A percentile compares a stretch with the other conserved stretches of the same genome.
phyloP scores from a whole-genome alignment of 305 asterid genomes.

The Fraxinus latifolia region DNA sequence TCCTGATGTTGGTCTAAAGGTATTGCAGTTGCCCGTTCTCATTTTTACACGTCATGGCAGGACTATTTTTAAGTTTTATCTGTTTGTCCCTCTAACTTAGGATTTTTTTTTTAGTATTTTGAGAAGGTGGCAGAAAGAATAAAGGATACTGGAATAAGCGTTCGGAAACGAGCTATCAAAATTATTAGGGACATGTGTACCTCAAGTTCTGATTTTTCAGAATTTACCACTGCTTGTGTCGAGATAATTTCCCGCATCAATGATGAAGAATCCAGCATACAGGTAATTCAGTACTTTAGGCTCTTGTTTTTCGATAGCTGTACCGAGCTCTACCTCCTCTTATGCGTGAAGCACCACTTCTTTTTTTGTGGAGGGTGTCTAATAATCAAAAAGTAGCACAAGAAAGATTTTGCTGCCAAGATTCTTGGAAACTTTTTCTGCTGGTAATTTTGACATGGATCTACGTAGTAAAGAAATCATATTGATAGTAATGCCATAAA shows the following conservation, averaged over 20 bases:
- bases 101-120: conserved; percentile 63
- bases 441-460: background rate
- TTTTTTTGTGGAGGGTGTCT: conserved; percentile 2
- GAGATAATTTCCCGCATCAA: conserved; percentile 88
- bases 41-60: conserved; percentile 17
- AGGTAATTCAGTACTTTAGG: conserved; percentile 48
- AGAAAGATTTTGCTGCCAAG: conserved; percentile 10
- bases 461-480: conserved; percentile 15
- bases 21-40: conserved; percentile 34
- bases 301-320: background rate
- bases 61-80: conserved; percentile 16
- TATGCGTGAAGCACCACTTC: background rate
- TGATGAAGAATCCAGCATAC: conserved; percentile 97
- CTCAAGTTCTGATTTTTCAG: conserved; percentile 67
- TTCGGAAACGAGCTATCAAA: conserved; percentile 95
- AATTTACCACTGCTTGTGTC: conserved; percentile 70
- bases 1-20: conserved; percentile 99
- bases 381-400: conserved; percentile 14
- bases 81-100: conserved; percentile 29
- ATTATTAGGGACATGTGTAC: conserved; percentile 95
- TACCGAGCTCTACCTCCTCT: conserved; percentile 10
- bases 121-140: conserved; percentile 98
- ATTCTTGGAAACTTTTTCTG: background rate
- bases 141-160: conserved; percentile 98
- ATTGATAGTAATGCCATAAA: conserved; percentile 9